Conservation (phyloP, 768 basidiomycete species). For the Crucibulum laeve region DNA sequence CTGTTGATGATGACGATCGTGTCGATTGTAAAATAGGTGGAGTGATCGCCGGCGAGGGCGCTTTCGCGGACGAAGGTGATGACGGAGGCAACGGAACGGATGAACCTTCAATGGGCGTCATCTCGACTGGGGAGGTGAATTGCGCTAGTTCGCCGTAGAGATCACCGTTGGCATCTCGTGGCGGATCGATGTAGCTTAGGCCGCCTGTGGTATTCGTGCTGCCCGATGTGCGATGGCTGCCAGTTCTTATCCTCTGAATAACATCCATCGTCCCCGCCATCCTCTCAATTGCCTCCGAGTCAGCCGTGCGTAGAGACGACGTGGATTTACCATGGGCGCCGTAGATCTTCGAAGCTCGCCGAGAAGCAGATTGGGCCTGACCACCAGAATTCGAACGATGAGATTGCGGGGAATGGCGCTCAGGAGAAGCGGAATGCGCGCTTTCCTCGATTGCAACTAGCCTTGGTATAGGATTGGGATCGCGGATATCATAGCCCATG, state of each 20-base stretch:
- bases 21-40: neutral
- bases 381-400: conserved; percentile 6
- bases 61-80: conserved; percentile 1
- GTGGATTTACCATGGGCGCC: conserved; percentile 41
- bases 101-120: conserved; percentile 9
- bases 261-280: conserved; percentile 70
- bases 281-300: conserved; percentile 64
- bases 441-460: conserved; percentile 59
- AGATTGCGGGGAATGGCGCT: conserved; percentile 11
- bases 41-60: conserved; percentile 2
- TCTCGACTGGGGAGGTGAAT: conserved; percentile 31
- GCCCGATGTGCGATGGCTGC: conserved; percentile 22
- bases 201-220: conserved; percentile 25
- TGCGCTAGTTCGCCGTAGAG: conserved; percentile 10
- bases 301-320: conserved; percentile 59
- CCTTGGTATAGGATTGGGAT: conserved; percentile 74
- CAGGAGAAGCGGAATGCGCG: conserved; percentile 23
- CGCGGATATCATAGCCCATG: conserved; percentile 54
- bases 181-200: conserved; percentile 21
- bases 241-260: conserved; percentile 44
- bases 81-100: conserved; percentile 5
- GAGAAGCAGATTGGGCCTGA: conserved; percentile 5
- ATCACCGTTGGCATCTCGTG: conserved; percentile 9
- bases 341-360: conserved; percentile 19
- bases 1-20: neutral